Evolutionary conservation across 2,329 filamentous ascomycete species (phyloP).

Genomic region (Colletotrichum sp.): DNA sequence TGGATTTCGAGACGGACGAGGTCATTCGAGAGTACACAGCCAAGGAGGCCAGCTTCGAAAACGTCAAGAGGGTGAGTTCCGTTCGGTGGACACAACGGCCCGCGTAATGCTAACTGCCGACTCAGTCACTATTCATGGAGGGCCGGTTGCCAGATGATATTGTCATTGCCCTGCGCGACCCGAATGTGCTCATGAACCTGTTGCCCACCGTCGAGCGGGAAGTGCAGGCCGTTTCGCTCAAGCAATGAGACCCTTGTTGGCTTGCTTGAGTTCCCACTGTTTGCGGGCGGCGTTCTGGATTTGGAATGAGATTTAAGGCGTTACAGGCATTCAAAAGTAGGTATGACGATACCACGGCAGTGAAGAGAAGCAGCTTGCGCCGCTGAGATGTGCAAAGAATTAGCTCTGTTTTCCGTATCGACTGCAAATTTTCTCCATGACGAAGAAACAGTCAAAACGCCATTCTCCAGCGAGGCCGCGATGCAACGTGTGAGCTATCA

Average conservation of each 20-base stretch:
- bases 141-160: conserved; percentile 72
- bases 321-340: conserved; percentile 10
- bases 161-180: conserved; percentile 77
- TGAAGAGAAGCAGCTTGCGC: not conserved
- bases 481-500: not conserved
- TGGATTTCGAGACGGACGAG: conserved; percentile 81
- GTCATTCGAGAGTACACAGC: conserved; percentile 90
- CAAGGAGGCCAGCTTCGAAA: conserved; percentile 82
- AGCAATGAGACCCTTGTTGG: not conserved
- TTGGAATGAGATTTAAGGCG: not conserved
- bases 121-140: conserved; percentile 52
- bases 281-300: not conserved
- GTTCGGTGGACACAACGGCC: not conserved
- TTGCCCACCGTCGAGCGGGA: conserved; percentile 74
- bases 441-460: not conserved
- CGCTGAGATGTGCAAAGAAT: not conserved
- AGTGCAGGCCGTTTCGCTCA: conserved; percentile 52
- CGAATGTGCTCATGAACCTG: conserved; percentile 74
- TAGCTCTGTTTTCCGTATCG: not conserved
- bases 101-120: conserved; percentile 22
- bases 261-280: not conserved
- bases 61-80: conserved; percentile 70
- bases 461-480: not conserved
- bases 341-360: not conserved
- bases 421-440: not conserved